phyloP scores from a whole-genome alignment of 441 rosid species.

The Pelargonium cotyledonis region DNA sequence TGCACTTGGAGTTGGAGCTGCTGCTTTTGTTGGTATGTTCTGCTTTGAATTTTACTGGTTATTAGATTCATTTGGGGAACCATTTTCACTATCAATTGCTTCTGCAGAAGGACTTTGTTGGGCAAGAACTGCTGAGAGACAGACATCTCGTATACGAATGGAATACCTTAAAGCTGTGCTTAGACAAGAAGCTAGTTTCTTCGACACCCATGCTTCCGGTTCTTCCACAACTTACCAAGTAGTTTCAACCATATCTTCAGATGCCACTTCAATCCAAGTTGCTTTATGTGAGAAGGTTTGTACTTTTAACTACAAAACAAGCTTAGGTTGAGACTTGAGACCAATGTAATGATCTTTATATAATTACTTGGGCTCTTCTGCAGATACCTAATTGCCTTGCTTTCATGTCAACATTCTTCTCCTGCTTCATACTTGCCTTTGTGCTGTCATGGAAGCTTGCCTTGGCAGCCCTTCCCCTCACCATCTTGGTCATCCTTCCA shows the following conservation, averaged over 20 bases:
- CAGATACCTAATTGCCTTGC: constrained; percentile 58
- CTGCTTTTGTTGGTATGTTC: constrained; percentile 8
- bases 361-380: constrained; percentile 8
- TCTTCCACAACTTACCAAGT: constrained; percentile 62
- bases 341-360: too few species aligned
- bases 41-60: not conserved
- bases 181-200: constrained; percentile 62
- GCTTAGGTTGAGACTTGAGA: not conserved
- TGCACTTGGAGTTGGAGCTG: constrained; percentile 9
- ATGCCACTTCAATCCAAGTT: constrained; percentile 65
- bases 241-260: constrained; percentile 54
- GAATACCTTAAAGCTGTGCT: constrained; percentile 65
- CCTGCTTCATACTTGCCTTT: constrained; percentile 49
- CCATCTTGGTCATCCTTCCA: constrained; percentile 49
- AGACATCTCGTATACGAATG: constrained; percentile 51
- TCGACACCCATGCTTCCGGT: constrained; percentile 56
- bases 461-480: constrained; percentile 51
- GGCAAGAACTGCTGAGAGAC: constrained; percentile 71
- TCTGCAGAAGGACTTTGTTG: constrained; percentile 65
- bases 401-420: constrained; percentile 43
- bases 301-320: not conserved
- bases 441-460: constrained; percentile 57
- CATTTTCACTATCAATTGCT: not conserved
- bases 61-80: not conserved
- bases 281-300: constrained; percentile 58